phyloP scores from a whole-genome alignment of 805 yeast genomes.

The Ogataea neopini region DNA sequence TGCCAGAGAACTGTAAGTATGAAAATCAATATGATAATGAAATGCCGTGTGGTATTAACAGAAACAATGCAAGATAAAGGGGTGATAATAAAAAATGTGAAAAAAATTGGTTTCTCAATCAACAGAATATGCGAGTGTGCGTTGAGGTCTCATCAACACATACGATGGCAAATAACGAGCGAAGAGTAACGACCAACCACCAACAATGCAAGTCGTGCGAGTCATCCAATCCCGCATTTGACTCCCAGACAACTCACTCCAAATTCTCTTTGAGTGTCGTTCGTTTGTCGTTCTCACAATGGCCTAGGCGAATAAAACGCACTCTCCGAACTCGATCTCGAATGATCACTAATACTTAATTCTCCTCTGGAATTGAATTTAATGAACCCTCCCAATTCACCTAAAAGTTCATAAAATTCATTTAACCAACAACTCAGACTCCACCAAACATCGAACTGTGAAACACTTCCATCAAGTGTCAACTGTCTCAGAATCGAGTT shows the following conservation, averaged over 20 bases:
- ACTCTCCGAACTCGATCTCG: conserved; percentile 18
- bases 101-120: not conserved
- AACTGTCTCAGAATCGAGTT: conserved; percentile 64
- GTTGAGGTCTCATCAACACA: too few species aligned
- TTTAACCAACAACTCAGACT: conserved; percentile 72
- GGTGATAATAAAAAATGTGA: not conserved
- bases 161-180: too few species aligned
- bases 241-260: too few species aligned
- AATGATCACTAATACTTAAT: conserved; percentile 13
- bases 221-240: too few species aligned
- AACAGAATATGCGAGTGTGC: conserved; percentile 2
- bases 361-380: conserved; percentile 29
- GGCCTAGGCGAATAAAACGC: conserved; percentile 11
- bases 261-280: too few species aligned
- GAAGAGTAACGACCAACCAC: too few species aligned
- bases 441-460: conserved; percentile 76
- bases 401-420: conserved; percentile 67
- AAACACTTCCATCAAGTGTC: conserved; percentile 51
- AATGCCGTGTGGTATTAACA: not conserved
- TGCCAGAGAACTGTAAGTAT: not conserved
- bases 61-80: conserved; percentile 3
- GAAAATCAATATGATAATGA: not conserved
- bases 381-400: conserved; percentile 61
- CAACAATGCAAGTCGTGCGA: too few species aligned
- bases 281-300: not conserved